Evolutionary conservation across 2,329 filamentous ascomycete species (phyloP), one percentile per base, ranked within the genome.

Genomic region (Reticulascus tulasneorum): DNA sequence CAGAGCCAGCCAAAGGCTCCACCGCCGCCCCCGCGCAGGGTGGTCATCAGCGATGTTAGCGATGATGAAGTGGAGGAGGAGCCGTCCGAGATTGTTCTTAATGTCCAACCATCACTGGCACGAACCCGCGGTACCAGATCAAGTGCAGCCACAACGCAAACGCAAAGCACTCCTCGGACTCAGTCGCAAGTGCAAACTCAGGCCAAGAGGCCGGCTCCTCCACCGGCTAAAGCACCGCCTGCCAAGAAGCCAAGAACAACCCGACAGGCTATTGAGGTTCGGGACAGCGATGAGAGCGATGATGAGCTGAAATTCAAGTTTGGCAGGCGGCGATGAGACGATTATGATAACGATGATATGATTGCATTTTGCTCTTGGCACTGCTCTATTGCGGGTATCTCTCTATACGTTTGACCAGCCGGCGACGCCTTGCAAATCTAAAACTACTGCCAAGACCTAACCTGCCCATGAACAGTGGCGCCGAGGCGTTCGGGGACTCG

Each of bases 231-330:
- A 4, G 52, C 55, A n/a, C 51, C 52, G 23, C 52, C 55, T 10
- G 45, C 55, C 6, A 64, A 53, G 54, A 53, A 56, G 36, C 35
- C 55, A 7, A 53, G 61, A 22, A 46, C 57, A 5, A 53, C 45
- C 23, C 58, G 64, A 12, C 60, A 58, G 39, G 54, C 59, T 7
- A 44, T 58, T 2, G 58, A 57, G 31, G 48, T 58, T 23, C 50
- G 50, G 5, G 63, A 66, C 38, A 64, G 60, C 28, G 69, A 66
- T 10, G 63, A 77, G 22, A 76, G 71, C 42, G 75, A 78, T 28
- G 75, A 78, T 39, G 74, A 71, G 47, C 61, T 76, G 33, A 69
- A 69, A 46, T 79, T 79, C 49, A 64, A 66, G 35, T 79, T 79
- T 51, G 67, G 72, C 20, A 69, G 66, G 52, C 62, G 73, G 49